phyloP scores from a whole-genome alignment of 2,329 filamentous ascomycete genomes.

The Fusarium penzigii region DNA sequence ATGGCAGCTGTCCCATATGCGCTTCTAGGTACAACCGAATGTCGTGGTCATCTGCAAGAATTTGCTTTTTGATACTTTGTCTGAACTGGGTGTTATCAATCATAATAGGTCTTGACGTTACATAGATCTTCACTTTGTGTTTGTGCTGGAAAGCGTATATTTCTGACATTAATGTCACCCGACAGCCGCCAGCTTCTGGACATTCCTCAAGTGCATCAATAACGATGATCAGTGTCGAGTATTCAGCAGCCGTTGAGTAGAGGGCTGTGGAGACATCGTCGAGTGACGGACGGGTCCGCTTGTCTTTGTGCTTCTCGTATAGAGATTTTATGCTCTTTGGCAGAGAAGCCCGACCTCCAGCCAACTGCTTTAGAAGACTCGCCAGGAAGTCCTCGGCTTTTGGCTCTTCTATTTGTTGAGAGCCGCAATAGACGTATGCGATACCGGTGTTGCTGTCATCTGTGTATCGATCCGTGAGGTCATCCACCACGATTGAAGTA shows the following conservation, averaged over 20 bases:
- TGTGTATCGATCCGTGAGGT: not conserved
- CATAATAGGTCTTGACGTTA: constrained; percentile 27
- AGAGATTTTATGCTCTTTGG: not conserved
- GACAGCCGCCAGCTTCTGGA: no score
- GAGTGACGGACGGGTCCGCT: not conserved
- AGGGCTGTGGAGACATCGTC: not conserved
- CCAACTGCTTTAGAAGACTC: constrained; percentile 1
- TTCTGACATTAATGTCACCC: no score
- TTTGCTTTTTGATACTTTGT: constrained; percentile 3
- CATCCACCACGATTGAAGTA: not conserved
- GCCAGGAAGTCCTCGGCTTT: not conserved
- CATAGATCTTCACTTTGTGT: constrained; percentile 22
- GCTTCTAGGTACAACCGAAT: constrained; percentile 10
- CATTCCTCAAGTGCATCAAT: no score
- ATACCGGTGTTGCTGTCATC: not conserved
- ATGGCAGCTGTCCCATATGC: constrained; percentile 1
- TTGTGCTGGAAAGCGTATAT: no score
- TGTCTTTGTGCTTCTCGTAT: not conserved
- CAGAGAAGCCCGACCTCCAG: not conserved
- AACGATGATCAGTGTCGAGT: no score
- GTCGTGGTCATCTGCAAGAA: constrained; percentile 17
- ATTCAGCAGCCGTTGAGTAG: no score
- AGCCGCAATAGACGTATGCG: constrained; percentile 3
- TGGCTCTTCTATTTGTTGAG: not conserved
- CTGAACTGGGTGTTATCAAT: constrained; percentile 4